Conservation (phyloP, 2,329 filamentous ascomycete genomes). For the Aureobasidium sp. region DNA sequence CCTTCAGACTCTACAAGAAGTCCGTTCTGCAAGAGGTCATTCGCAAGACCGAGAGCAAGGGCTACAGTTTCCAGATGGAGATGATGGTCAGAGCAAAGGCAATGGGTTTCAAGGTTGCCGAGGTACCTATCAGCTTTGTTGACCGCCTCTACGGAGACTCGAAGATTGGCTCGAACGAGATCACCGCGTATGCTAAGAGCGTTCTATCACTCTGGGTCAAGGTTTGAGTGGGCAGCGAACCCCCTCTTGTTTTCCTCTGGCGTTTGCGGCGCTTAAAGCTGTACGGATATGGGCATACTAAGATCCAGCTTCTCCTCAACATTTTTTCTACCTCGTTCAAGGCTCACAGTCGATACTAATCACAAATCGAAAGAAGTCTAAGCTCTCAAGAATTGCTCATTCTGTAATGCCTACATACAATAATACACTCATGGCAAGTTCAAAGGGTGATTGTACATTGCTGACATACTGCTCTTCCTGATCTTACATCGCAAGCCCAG, state of each 20-base stretch:
- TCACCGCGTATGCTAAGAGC: slow-evolving; percentile 84
- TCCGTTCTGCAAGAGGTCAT: slow-evolving; percentile 84
- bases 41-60: slow-evolving; percentile 83
- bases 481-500: not conserved
- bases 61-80: slow-evolving; percentile 99
- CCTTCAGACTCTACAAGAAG: slow-evolving; percentile 92
- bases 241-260: not conserved
- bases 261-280: not conserved
- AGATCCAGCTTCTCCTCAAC: slow-evolving; percentile 5
- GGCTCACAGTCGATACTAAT: not conserved
- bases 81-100: slow-evolving; percentile 97
- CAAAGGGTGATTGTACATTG: not conserved
- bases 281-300: not conserved
- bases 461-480: not conserved
- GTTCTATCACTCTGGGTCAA: slow-evolving; percentile 43
- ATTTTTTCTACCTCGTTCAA: not conserved
- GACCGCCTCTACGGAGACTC: slow-evolving; percentile 92
- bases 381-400: not conserved
- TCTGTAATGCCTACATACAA: not conserved
- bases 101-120: slow-evolving; percentile 86
- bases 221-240: slow-evolving; percentile 28
- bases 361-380: not conserved
- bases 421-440: not conserved
- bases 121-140: slow-evolving; percentile 94
- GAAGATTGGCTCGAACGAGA: slow-evolving; percentile 90